Evolutionary conservation across 2,329 filamentous ascomycete species (phyloP), one percentile per base, ranked within the genome.

Genomic region (Venturia asperata): DNA sequence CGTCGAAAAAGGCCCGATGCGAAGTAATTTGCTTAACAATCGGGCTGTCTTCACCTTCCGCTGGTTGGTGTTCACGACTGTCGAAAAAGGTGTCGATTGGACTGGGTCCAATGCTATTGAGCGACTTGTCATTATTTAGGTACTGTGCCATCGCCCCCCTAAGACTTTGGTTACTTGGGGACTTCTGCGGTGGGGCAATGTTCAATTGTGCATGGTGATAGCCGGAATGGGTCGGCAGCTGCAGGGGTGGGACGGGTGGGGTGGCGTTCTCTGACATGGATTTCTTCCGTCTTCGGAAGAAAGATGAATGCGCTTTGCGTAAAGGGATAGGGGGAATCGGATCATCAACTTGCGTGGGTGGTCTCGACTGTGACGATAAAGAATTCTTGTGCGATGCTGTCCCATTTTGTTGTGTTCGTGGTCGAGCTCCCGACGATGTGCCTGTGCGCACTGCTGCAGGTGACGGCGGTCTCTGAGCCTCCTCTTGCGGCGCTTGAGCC

Each of bases 231-330:
- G 52, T 27, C 15, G 52, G 75, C 43, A 80, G 71, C 45, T 78
- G 76, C 37, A 79, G 69, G 55, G 80, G 76, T 68, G 75, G 83
- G 39, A 87, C 76, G 10, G 88, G 86, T 42, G 88, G 86, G 47
- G 82, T 82, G 27, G 85, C 82, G 41, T 58, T 74, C 68, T 95
- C 92, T 17, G 86, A 84, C 42, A 91, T 77, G 5, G 92, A 96
- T 82, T 93, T 95, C 83, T 97, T 97, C 68, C 92, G 85, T 67
- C 94, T 84, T 68, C 94, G 85, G 78, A 97, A 97, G 78, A 99
- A 97, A 0, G 91, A 93, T 0, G 93, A 95, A 4, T 91, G 85
- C 76, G 97, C 97, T 80, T 97, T 97, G 71, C 62, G 70, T 71
- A 61, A 68, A 67, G 34, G 69, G 69, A 63, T 34, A 19, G 27